A percentile compares a stretch with the other conserved stretches of the same genome.
Conservation (phyloP, 2,329 filamentous ascomycete species). For the Colletotrichum orchidophilum region DNA sequence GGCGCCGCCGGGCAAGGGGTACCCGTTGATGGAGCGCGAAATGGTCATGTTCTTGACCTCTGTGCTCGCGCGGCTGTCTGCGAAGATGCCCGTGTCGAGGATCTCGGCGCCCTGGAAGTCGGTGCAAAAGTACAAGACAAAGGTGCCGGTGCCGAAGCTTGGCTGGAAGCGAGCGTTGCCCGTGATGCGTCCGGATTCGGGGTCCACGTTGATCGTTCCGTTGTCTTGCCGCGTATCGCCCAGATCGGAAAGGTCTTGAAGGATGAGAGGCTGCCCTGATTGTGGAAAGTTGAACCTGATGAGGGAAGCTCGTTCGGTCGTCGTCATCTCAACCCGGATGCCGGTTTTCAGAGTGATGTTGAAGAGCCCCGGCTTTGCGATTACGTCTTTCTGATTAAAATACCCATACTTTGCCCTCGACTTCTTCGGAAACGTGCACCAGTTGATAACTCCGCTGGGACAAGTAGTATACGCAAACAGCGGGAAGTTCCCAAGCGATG, state of each 20-base stretch:
- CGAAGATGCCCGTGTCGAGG: conserved; percentile 69
- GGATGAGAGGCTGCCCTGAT: conserved; percentile 62
- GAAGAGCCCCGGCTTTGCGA: conserved; percentile 73
- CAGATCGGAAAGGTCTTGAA: conserved; percentile 73
- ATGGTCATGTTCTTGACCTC: conserved; percentile 58
- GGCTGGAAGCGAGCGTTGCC: conserved; percentile 70
- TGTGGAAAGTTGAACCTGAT: conserved; percentile 72
- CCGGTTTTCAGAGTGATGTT: conserved; percentile 66
- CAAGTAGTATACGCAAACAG: conserved; percentile 74
- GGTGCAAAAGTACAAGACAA: conserved; percentile 71
- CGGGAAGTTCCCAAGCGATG: conserved; percentile 78
- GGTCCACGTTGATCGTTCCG: conserved; percentile 64
- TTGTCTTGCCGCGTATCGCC: conserved; percentile 68
- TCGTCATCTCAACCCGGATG: conserved; percentile 73
- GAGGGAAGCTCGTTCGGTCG: conserved; percentile 70
- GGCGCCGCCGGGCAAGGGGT: conserved; percentile 67
- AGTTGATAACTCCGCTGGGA: conserved; percentile 67
- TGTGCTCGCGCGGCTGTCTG: conserved; percentile 62
- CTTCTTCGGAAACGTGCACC: conserved; percentile 67
- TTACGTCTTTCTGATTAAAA: conserved; percentile 61
- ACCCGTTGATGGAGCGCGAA: conserved; percentile 59
- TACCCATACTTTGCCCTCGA: conserved; percentile 48
- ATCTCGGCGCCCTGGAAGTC: conserved; percentile 70
- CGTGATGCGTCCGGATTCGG: conserved; percentile 66
- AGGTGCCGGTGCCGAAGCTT: conserved; percentile 72